These are phyloP conservation scores for Kazachstania kunashirensis DNA, from an alignment of 805 yeast genomes.

Conservation along the genomic window DNA sequence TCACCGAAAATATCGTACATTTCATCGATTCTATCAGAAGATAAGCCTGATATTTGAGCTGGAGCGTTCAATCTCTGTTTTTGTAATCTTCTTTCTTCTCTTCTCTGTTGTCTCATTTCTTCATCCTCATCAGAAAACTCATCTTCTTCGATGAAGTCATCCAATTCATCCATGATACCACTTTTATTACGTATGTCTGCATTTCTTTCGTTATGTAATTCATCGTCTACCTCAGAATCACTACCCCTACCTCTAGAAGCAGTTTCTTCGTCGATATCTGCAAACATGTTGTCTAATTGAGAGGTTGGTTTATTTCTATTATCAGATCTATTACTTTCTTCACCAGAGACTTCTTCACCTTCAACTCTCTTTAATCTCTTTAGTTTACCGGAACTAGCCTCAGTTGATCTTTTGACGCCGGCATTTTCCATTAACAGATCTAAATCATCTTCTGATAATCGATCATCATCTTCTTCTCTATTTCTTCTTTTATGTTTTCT, in stretches of 20 bases:
- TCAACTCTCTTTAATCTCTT: conserved; percentile 79
- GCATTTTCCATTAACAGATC: conserved; percentile 86
- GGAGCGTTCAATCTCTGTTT: conserved; percentile 43
- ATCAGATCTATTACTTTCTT: conserved; percentile 14
- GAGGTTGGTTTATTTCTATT: conserved; percentile 13
- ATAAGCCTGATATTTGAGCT: conserved; percentile 51
- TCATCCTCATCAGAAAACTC: conserved; percentile 81
- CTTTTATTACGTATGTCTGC: conserved; percentile 26
- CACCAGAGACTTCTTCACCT: conserved; percentile 33
- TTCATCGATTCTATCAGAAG: conserved; percentile 86
- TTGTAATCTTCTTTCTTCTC: conserved; percentile 23
- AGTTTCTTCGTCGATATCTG: conserved; percentile 30
- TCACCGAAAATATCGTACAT: conserved; percentile 93
- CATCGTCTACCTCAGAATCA: conserved; percentile 10
- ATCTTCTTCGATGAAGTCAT: conserved; percentile 95
- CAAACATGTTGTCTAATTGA: conserved; percentile 35
- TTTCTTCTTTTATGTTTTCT: conserved; percentile 32
- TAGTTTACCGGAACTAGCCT: conserved; percentile 37
- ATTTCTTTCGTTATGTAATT: conserved; percentile 13
- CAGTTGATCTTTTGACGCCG: conserved; percentile 49
- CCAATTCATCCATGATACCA: conserved; percentile 67
- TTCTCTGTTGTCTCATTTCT: conserved; percentile 37
- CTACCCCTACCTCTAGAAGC: conserved; percentile 11
- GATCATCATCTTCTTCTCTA: conserved; percentile 45
- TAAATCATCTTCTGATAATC: conserved; percentile 88